Conservation (phyloP, 768 basidiomycete species). For the Trametes sanguinea region DNA sequence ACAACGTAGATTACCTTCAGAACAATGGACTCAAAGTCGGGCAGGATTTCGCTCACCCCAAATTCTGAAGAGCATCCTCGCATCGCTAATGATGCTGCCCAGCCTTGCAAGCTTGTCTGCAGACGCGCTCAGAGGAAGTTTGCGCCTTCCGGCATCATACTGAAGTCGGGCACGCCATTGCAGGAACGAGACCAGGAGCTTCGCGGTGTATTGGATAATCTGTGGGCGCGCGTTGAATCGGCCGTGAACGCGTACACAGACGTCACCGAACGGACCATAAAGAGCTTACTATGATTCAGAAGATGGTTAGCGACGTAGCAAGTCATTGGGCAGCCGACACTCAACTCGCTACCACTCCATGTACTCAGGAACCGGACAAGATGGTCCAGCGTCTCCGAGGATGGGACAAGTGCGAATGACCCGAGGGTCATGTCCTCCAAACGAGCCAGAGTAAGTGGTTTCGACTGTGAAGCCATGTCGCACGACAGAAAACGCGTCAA, state of each 20-base stretch:
- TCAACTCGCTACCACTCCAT: conserved; percentile 85
- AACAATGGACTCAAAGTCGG: neutral
- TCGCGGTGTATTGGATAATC: conserved; percentile 75
- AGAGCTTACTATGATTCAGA: conserved; percentile 59
- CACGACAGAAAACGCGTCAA: neutral
- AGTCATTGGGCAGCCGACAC: conserved; percentile 8
- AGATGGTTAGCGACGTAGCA: neutral
- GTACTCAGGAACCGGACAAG: conserved; percentile 75
- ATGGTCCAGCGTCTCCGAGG: conserved; percentile 69
- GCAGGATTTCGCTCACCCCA: conserved; percentile 61
- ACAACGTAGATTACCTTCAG: neutral
- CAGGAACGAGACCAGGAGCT: conserved; percentile 67
- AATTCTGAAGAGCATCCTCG: conserved; percentile 72
- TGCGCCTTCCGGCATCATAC: conserved; percentile 60
- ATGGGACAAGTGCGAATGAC: conserved; percentile 55
- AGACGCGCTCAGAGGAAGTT: conserved; percentile 51
- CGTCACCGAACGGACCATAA: conserved; percentile 51
- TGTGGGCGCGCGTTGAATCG: conserved; percentile 31
- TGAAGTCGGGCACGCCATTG: conserved; percentile 69
- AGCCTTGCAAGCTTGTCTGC: conserved; percentile 58
- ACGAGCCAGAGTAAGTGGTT: conserved; percentile 48
- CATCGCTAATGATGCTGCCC: conserved; percentile 59
- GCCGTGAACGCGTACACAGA: neutral
- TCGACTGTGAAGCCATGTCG: conserved; percentile 54
- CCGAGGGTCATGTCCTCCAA: conserved; percentile 70